Conservation (phyloP, 257 asterid genomes). For the Gentiana macrophylla region DNA sequence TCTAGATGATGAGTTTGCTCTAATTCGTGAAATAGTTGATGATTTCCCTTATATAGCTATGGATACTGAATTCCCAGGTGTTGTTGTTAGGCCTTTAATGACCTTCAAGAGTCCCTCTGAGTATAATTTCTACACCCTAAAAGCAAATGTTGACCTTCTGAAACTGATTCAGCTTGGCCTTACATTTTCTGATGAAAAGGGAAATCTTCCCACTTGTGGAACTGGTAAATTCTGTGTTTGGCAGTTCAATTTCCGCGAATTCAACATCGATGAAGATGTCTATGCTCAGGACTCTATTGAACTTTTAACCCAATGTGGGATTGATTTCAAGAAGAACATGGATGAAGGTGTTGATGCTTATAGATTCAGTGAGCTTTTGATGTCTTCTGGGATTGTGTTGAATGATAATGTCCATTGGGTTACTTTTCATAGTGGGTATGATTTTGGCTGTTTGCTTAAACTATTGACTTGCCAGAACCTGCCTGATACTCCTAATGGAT, state of each 20-base stretch:
- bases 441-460: slow-evolving; percentile 28
- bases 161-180: slow-evolving; percentile 33
- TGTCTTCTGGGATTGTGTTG: slow-evolving; percentile 32
- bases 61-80: slow-evolving; percentile 31
- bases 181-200: slow-evolving; percentile 24
- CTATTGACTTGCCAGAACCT: slow-evolving; percentile 22
- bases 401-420: slow-evolving; percentile 26
- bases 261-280: slow-evolving; percentile 20
- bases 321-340: slow-evolving; percentile 22
- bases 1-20: slow-evolving; percentile 27
- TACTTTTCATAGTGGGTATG: slow-evolving; percentile 24
- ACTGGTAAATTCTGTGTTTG: slow-evolving; percentile 25
- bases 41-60: slow-evolving; percentile 27
- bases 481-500: slow-evolving; percentile 22
- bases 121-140: slow-evolving; percentile 13
- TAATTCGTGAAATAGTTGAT: slow-evolving; percentile 24
- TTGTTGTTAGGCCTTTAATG: slow-evolving; percentile 22
- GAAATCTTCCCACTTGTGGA: slow-evolving; percentile 35
- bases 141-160: slow-evolving; percentile 28
- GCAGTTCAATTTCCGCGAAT: slow-evolving; percentile 35
- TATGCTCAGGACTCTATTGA: slow-evolving; percentile 26
- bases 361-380: slow-evolving; percentile 27
- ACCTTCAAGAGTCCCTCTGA: slow-evolving; percentile 16
- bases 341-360: slow-evolving; percentile 19
- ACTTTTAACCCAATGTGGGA: slow-evolving; percentile 23